Evolutionary conservation across 345 rosid species (phyloP).

Genomic region (Raphanus raphanistrum): DNA sequence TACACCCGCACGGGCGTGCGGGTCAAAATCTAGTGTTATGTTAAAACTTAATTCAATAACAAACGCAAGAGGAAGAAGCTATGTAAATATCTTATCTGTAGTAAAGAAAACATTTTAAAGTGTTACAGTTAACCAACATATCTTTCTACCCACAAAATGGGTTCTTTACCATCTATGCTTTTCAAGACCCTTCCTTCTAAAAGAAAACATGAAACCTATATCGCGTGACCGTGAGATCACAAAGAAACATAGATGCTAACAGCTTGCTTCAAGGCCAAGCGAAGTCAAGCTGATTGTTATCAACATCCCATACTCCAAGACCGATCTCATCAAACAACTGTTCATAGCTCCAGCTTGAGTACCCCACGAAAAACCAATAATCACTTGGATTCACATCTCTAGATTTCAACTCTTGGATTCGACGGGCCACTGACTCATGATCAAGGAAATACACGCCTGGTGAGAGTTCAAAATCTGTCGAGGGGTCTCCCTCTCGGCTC

Average conservation of each 20-base stretch:
- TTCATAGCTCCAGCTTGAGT: slow-evolving; percentile 75
- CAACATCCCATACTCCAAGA: slow-evolving; percentile 70
- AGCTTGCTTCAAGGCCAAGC: slow-evolving; percentile 58
- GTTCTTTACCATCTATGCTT: slow-evolving; percentile 21
- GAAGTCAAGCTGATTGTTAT: slow-evolving; percentile 36
- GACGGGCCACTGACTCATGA: slow-evolving; percentile 49
- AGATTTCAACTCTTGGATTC: slow-evolving; percentile 45
- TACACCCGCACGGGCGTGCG: no score
- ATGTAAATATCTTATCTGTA: background rate
- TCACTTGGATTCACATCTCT: slow-evolving; percentile 48
- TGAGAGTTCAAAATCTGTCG: slow-evolving; percentile 48
- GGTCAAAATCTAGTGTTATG: no score
- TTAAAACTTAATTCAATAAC: background rate
- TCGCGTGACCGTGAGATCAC: background rate
- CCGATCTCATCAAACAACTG: slow-evolving; percentile 72
- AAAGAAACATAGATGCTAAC: slow-evolving; percentile 2
- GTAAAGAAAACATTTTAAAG: slow-evolving; percentile 13
- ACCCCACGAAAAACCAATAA: slow-evolving; percentile 92
- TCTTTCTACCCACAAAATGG: slow-evolving; percentile 1
- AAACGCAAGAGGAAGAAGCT: background rate
- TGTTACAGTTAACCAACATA: slow-evolving; percentile 3
- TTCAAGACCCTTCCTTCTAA: slow-evolving; percentile 12
- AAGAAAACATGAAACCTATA: background rate
- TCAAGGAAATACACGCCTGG: slow-evolving; percentile 75
- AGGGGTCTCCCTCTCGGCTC: slow-evolving; percentile 44